Base-by-base conservation (phyloP, 2,329 filamentous ascomycete species). In the Dactylellina haptotyla region DNA sequence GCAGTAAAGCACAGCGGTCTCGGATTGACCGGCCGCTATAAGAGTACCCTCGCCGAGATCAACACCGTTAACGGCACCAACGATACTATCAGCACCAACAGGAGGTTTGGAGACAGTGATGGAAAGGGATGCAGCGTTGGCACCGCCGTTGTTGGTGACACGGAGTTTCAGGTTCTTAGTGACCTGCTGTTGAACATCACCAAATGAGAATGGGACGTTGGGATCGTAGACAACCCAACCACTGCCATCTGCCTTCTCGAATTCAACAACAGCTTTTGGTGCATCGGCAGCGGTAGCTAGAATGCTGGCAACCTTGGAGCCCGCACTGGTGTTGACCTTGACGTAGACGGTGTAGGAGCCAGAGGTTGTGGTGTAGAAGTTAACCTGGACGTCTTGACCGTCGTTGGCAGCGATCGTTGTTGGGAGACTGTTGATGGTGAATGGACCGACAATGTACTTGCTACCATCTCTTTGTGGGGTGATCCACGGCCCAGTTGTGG, bases 31-130 rank as follows among this genome's bases (percentile, higher is more conserved):
- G 0, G 85, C 82, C 0, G 79, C 79, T 0, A 88, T 79, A 1
- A 81, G 79, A 0, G 84, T 85, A 1, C 87, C 87, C 76, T 88
- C 87, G 51, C 87, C 86, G 6, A 87, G 81, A 57, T 77, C 75
- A 41, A 77, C 75, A 16, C 84, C 82, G 77, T 88, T 88, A 10
- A 81, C 82, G 0, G 86, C 84, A 18, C 83, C 81, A 18, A 74
- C 51, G 39, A 88, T 82, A 20, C 87, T 83, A 1, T 85, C 84
- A n/a, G 80, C 76, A 23, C 75, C 72, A 1, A 86, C 81, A 0
- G 87, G 87, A 2, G 86, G 85, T 77, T 88, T 88, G 0, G 86
- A 88, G 1, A 88, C 85, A 0, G 86, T 87, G 12, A 88, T 79
- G 0, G 84, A 85, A 1, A 88, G 81, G 37, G 77, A 59, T 25